Evolutionary conservation across 2,329 filamentous ascomycete genomes (phyloP).

Genomic region (Apiospora pterosperma): DNA sequence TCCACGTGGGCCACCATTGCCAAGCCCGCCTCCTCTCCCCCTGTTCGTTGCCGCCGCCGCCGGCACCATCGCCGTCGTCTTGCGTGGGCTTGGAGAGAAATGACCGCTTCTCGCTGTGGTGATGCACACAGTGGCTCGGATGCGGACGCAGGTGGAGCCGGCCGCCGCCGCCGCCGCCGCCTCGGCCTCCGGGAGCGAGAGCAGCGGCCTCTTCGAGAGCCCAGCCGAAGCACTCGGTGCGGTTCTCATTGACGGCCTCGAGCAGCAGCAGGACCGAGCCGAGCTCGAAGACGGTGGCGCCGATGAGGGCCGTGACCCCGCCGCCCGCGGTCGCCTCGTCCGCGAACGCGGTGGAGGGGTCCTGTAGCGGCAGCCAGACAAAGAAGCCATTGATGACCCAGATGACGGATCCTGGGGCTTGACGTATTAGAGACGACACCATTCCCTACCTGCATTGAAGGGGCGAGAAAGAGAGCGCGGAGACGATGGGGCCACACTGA

Average conservation of each 20-base stretch:
- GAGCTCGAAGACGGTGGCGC: conserved; percentile 63
- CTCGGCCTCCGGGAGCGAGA: not conserved
- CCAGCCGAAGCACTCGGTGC: conserved; percentile 66
- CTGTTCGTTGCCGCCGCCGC: not conserved
- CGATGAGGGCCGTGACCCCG: conserved; percentile 56
- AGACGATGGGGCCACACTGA: too few species aligned
- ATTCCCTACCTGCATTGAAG: not conserved
- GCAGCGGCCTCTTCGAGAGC: conserved; percentile 51
- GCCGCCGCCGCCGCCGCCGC: not conserved
- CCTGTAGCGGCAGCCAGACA: conserved; percentile 55
- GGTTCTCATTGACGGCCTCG: conserved; percentile 67
- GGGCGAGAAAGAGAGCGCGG: not conserved
- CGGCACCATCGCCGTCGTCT: not conserved
- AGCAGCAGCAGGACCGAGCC: conserved; percentile 61
- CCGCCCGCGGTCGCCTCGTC: conserved; percentile 38
- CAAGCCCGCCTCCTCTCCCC: conserved; percentile 33
- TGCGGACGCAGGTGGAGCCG: not conserved
- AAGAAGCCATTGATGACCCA: conserved; percentile 63
- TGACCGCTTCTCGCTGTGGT: not conserved
- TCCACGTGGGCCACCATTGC: conserved; percentile 57
- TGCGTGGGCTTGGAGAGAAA: not conserved
- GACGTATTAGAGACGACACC: not conserved
- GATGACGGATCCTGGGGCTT: conserved; percentile 35
- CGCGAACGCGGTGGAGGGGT: conserved; percentile 49
- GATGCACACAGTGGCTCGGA: not conserved